A percentile compares a stretch with the other conserved stretches of the same genome.
These are phyloP conservation scores for Symbiodinium pilosum DNA, from an alignment of 73 alveolate genomes.

Conservation along the genomic window DNA sequence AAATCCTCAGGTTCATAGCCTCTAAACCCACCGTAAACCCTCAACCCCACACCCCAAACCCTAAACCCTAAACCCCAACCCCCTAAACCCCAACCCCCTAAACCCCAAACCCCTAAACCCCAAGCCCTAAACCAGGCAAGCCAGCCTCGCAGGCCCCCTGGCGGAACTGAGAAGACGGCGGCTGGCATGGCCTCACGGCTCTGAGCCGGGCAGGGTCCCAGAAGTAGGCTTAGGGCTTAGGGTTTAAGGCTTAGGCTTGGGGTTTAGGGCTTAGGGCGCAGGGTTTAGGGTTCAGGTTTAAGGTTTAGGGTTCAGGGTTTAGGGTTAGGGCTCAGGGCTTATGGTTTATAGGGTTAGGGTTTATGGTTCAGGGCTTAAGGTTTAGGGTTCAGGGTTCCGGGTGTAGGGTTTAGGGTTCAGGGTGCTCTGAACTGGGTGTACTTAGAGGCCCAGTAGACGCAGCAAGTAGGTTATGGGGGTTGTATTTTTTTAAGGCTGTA, in stretches of 20 bases:
- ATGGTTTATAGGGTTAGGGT: background rate
- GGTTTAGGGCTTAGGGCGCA: background rate
- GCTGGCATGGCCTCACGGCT: background rate
- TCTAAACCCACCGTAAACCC: no score
- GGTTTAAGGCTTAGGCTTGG: background rate
- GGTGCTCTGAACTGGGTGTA: no score
- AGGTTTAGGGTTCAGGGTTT: background rate
- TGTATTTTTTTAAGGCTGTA: no score
- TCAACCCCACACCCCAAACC: background rate
- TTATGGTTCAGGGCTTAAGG: background rate
- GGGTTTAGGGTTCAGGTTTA: background rate
- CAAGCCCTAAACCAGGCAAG: background rate
- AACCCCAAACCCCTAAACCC: background rate
- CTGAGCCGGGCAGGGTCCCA: background rate
- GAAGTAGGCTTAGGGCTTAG: background rate
- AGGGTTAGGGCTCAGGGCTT: background rate
- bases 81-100: background rate
- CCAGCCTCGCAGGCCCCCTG: background rate
- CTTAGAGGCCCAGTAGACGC: no score
- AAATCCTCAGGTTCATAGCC: no score
- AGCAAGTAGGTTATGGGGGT: no score
- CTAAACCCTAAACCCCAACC: background rate
- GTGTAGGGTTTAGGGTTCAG: no score
- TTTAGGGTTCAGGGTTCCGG: no score
- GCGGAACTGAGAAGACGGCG: background rate